These are phyloP conservation scores for Scedosporium aurantiacum DNA, from an alignment of 2,329 filamentous ascomycete species.

Conservation along the genomic window DNA sequence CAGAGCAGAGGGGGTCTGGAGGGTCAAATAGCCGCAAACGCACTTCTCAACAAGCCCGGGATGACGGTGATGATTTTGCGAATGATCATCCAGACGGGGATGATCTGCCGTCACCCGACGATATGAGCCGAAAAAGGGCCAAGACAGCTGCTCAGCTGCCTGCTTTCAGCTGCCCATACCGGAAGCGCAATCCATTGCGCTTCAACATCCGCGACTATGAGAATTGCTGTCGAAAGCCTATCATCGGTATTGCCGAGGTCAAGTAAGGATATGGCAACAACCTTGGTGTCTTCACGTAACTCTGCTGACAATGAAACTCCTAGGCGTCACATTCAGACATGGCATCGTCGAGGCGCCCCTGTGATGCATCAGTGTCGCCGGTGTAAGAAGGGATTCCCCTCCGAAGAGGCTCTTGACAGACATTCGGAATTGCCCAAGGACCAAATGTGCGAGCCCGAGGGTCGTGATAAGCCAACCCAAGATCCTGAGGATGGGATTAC, in stretches of 20 bases:
- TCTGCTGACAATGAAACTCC: slow-evolving; percentile 6
- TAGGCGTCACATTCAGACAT: slow-evolving; percentile 31
- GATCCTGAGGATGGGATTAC: slow-evolving; percentile 2
- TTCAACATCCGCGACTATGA: slow-evolving; percentile 36
- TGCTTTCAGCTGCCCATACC: slow-evolving; percentile 28
- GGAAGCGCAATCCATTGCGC: slow-evolving; percentile 31
- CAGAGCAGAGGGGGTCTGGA: neutral
- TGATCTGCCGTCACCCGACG: neutral
- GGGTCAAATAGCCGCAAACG: neutral
- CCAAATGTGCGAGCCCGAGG: slow-evolving; percentile 24
- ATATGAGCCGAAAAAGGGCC: neutral
- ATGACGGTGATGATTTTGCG: neutral
- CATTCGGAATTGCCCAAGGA: slow-evolving; percentile 29
- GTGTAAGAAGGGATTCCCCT: slow-evolving; percentile 27
- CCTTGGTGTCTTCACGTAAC: neutral
- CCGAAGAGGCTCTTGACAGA: slow-evolving; percentile 26
- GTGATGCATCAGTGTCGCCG: slow-evolving; percentile 29
- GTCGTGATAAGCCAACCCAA: neutral
- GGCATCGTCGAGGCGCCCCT: slow-evolving; percentile 29
- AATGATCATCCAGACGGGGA: neutral
- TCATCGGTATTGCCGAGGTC: slow-evolving; percentile 29
- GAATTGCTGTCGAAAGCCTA: slow-evolving; percentile 31
- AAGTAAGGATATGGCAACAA: slow-evolving; percentile 15
- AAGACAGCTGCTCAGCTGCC: neutral
- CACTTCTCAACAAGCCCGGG: neutral